Percentiles rank a stretch among this genome's conserved stretches.
Evolutionary conservation across 2,329 filamentous ascomycete genomes (phyloP).

Genomic region (Didymella pomorum): DNA sequence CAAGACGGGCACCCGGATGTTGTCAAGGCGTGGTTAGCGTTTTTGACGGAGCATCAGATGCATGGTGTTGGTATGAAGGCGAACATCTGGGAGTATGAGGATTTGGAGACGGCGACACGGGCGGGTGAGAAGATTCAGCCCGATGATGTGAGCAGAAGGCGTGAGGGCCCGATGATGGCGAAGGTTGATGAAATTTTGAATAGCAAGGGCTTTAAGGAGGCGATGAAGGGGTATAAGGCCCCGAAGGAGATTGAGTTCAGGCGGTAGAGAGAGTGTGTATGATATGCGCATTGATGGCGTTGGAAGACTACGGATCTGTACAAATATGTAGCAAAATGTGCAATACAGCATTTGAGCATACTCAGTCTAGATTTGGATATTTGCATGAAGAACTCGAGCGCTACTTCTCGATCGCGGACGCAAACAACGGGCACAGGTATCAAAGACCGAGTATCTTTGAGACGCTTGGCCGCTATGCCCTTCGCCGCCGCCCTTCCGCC

Average conservation of each 20-base stretch:
- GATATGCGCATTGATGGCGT: slow-evolving; percentile 10
- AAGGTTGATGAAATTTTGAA: slow-evolving; percentile 49
- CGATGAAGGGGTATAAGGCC: slow-evolving; percentile 39
- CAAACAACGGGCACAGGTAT: too few relatives aligned
- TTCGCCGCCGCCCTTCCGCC: too few relatives aligned
- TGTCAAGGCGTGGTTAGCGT: slow-evolving; percentile 91
- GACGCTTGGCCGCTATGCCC: too few relatives aligned
- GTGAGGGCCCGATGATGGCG: slow-evolving; percentile 43
- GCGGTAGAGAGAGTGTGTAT: slow-evolving; percentile 23
- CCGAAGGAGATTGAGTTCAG: slow-evolving; percentile 33
- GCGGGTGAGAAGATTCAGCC: slow-evolving; percentile 40
- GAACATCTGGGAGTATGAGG: slow-evolving; percentile 89
- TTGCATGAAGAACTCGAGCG: too few relatives aligned
- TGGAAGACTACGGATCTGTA: slow-evolving; percentile 8
- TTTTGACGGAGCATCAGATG: slow-evolving; percentile 89
- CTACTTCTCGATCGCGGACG: neutral
- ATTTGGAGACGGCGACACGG: slow-evolving; percentile 58
- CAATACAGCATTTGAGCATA: slow-evolving; percentile 3
- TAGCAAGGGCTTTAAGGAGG: slow-evolving; percentile 42
- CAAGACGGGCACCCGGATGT: slow-evolving; percentile 88
- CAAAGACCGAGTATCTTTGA: too few relatives aligned
- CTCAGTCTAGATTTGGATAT: too few relatives aligned
- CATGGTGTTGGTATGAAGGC: slow-evolving; percentile 99
- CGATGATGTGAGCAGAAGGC: slow-evolving; percentile 39
- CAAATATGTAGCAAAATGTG: slow-evolving; percentile 16